Percentiles rank a stretch among this genome's conserved stretches.
Conservation (phyloP, 331 rosid species). For the Rhamnella rubrinervis region DNA sequence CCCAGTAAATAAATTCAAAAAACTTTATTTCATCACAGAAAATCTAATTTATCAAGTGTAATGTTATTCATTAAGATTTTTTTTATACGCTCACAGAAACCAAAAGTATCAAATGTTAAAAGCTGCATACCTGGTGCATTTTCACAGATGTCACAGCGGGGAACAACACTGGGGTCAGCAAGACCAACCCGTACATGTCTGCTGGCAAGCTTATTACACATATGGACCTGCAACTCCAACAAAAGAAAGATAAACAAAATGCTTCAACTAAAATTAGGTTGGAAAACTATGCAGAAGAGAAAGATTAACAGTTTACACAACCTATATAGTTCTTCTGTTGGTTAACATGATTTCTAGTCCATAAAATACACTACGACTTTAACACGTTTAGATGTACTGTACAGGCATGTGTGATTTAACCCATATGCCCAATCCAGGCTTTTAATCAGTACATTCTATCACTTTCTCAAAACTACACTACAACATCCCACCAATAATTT, state of each 20-base stretch:
- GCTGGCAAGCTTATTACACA: conserved; percentile 68
- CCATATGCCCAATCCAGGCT: conserved; percentile 1
- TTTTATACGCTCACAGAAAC: not conserved
- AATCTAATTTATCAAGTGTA: not conserved
- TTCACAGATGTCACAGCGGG: conserved; percentile 74
- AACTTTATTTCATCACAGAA: conserved; percentile 8
- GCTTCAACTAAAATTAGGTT: conserved; percentile 7
- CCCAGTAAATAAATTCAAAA: conserved; percentile 9
- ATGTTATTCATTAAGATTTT: not conserved
- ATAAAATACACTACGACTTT: not conserved
- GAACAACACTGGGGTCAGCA: conserved; percentile 62
- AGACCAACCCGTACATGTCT: conserved; percentile 72
- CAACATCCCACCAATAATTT: conserved; percentile 1
- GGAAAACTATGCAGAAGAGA: conserved; percentile 1
- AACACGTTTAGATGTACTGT: not conserved
- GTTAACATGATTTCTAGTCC: not conserved
- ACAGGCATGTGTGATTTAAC: not conserved
- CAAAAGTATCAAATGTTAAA: conserved; percentile 2
- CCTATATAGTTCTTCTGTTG: not conserved
- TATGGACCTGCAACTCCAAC: conserved; percentile 55
- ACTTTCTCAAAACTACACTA: not conserved
- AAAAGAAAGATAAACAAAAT: not conserved
- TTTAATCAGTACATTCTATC: not conserved
- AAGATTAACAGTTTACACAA: conserved; percentile 7
- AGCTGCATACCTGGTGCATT: conserved; percentile 58